Conservation (phyloP, 2,329 filamentous ascomycete species). For the Fusarium liriodendri region DNA sequence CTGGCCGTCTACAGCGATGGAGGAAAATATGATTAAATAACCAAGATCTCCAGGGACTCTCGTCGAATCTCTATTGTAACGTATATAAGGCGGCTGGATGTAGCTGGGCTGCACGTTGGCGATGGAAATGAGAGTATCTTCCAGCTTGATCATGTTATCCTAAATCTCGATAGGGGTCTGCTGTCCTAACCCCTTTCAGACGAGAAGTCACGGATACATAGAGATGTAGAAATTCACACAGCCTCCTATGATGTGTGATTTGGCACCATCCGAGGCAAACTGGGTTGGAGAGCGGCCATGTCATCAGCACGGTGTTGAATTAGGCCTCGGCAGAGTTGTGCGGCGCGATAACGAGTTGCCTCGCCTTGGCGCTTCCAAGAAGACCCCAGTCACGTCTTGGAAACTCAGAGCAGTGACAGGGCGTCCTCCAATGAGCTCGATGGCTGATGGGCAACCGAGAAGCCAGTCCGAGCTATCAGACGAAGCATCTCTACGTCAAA, state of each 20-base stretch:
- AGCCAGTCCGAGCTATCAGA: neutral
- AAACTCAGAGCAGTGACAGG: neutral
- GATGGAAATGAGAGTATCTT: too few species aligned
- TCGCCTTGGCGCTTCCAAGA: neutral
- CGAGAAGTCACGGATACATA: neutral
- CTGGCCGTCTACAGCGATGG: too few species aligned
- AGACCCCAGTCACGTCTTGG: neutral
- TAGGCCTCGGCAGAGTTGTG: neutral
- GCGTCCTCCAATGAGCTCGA: neutral
- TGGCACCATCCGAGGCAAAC: neutral
- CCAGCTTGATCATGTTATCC: too few species aligned
- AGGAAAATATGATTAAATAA: too few species aligned
- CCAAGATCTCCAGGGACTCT: too few species aligned
- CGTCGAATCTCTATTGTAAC: too few species aligned
- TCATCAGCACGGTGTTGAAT: neutral
- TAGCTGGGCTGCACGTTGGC: too few species aligned
- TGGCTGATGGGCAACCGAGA: neutral
- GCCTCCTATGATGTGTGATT: neutral
- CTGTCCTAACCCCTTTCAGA: too few species aligned
- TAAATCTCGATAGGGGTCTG: too few species aligned
- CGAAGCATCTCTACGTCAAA: neutral
- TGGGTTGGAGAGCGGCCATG: neutral
- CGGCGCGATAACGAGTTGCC: neutral
- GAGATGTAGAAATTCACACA: neutral
- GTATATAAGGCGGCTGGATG: too few species aligned